phyloP scores from a whole-genome alignment of 2,329 filamentous ascomycete species.

The Aspergillus persii region DNA sequence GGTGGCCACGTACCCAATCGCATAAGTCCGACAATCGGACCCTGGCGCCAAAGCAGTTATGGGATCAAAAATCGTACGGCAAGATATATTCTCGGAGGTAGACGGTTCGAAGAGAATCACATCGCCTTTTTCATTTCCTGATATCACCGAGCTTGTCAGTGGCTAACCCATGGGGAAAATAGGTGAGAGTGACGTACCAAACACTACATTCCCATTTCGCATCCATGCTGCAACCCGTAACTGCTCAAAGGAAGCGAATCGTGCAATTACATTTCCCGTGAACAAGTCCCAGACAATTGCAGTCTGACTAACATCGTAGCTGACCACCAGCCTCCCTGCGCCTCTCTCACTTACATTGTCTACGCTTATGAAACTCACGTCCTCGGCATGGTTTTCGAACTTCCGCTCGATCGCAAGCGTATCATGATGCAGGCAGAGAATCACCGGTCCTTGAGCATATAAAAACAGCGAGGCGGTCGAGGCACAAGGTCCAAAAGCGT shows the following conservation, averaged over 20 bases:
- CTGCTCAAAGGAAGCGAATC: conserved; percentile 89
- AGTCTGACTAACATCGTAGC: conserved; percentile 86
- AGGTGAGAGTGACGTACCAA: conserved; percentile 62
- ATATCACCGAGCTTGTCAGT: not conserved
- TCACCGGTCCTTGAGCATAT: conserved; percentile 76
- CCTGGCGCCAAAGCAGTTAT: conserved; percentile 91
- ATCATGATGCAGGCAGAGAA: conserved; percentile 90
- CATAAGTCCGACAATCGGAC: conserved; percentile 88
- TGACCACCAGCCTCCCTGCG: conserved; percentile 81
- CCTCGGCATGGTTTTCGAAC: conserved; percentile 79
- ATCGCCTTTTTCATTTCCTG: conserved; percentile 88
- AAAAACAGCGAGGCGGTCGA: conserved; percentile 89
- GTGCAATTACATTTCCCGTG: conserved; percentile 82
- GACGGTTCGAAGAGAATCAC: conserved; percentile 92
- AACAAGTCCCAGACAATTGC: conserved; percentile 96
- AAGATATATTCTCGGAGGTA: conserved; percentile 87
- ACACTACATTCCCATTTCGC: conserved; percentile 93
- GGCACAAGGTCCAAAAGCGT: conserved; percentile 79
- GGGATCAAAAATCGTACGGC: conserved; percentile 88
- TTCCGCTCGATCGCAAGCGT: conserved; percentile 83
- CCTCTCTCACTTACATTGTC: conserved; percentile 89
- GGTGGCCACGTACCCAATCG: conserved; percentile 72
- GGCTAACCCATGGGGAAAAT: not conserved
- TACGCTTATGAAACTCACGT: conserved; percentile 79
- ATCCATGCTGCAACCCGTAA: conserved; percentile 89